Percentiles rank a stretch among this genome's conserved stretches.
Conservation (phyloP, 768 basidiomycete genomes). For the Podaxis sp. region DNA sequence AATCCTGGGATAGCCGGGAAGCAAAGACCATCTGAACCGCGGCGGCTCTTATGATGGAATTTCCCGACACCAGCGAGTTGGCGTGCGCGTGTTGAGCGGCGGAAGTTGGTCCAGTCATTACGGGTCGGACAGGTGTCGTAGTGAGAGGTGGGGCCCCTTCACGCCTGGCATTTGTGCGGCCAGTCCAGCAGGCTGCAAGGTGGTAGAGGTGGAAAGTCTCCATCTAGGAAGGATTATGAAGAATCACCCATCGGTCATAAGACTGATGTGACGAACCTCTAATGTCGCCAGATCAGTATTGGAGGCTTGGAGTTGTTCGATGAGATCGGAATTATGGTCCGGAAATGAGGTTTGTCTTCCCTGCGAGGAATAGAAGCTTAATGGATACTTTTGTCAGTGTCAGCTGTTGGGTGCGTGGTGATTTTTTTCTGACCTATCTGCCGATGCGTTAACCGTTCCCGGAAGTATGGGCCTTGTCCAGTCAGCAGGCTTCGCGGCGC, state of each 20-base stretch:
- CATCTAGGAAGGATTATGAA: slow-evolving; percentile 51
- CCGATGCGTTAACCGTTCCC: slow-evolving; percentile 69
- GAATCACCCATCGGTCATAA: slow-evolving; percentile 4
- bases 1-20: slow-evolving; percentile 66
- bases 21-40: slow-evolving; percentile 84
- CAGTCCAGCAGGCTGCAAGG: slow-evolving; percentile 69
- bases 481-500: slow-evolving; percentile 41
- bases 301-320: slow-evolving; percentile 51
- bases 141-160: slow-evolving; percentile 41
- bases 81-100: slow-evolving; percentile 23
- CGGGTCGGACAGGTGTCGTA: slow-evolving; percentile 42
- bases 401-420: slow-evolving; percentile 5
- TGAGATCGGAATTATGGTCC: slow-evolving; percentile 67
- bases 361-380: slow-evolving; percentile 85
- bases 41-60: slow-evolving; percentile 63
- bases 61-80: slow-evolving; percentile 18
- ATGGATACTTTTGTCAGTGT: slow-evolving; percentile 10
- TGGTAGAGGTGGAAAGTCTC: slow-evolving; percentile 83
- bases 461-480: slow-evolving; percentile 38
- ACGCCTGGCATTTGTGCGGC: slow-evolving; percentile 26
- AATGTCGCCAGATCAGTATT: slow-evolving; percentile 60
- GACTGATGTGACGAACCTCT: slow-evolving; percentile 49
- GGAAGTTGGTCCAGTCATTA: slow-evolving; percentile 29
- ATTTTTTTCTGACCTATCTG: slow-evolving; percentile 60
- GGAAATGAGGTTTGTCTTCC: slow-evolving; percentile 81